Percentiles rank a stretch among this genome's conserved stretches.
These are phyloP conservation scores for Daldinia loculata DNA, from an alignment of 495 filamentous ascomycete species.

Conservation along the genomic window DNA sequence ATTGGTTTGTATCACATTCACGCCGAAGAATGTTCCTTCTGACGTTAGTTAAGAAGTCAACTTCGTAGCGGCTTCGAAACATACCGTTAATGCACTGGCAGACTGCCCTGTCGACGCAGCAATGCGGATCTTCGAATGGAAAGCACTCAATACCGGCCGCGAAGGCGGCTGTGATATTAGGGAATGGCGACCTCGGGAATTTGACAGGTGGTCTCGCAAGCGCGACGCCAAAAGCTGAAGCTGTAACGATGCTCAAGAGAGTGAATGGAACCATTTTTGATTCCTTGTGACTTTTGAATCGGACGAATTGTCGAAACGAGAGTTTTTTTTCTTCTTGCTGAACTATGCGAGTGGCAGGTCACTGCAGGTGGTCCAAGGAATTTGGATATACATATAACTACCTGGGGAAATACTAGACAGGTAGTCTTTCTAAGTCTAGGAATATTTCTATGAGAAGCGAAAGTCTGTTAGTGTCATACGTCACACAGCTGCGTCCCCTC, in stretches of 20 bases:
- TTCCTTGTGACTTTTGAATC: background rate
- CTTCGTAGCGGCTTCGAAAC: background rate
- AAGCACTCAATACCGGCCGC: conserved; percentile 20
- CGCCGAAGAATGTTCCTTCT: conserved; percentile 36
- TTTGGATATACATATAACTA: background rate
- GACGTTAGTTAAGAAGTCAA: background rate
- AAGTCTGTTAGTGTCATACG: background rate
- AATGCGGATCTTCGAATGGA: conserved; percentile 41
- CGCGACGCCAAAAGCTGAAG: conserved; percentile 4
- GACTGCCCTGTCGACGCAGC: conserved; percentile 32
- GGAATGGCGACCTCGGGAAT: conserved; percentile 4
- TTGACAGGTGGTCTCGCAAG: conserved; percentile 9
- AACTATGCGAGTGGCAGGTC: background rate
- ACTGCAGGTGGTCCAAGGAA: background rate
- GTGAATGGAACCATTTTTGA: conserved; percentile 21
- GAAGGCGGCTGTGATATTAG: conserved; percentile 12
- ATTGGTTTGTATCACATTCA: conserved; percentile 27
- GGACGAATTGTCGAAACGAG: conserved; percentile 18
- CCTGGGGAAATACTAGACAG: background rate
- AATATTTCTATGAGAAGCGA: background rate
- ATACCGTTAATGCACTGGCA: conserved; percentile 42
- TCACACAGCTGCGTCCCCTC: conserved; percentile 14
- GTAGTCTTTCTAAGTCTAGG: background rate
- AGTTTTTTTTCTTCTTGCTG: conserved; percentile 13
- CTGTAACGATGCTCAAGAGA: conserved; percentile 21